Base-by-base conservation (phyloP, 2,329 filamentous ascomycete genomes). In the Fusarium sp. region DNA sequence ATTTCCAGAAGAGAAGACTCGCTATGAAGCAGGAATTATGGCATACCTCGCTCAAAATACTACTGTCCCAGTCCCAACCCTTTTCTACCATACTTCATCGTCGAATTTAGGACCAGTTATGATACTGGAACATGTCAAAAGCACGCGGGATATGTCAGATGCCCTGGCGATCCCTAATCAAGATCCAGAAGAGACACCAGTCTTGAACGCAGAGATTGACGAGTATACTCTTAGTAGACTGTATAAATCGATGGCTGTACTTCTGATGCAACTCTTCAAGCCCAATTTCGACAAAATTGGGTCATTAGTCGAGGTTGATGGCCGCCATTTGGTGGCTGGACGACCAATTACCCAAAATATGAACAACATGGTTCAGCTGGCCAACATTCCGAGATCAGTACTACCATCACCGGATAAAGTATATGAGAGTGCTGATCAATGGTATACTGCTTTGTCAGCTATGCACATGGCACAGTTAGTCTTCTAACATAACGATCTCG, bases 341-440 rank as follows among this genome's bases (percentile, higher is more conserved):
- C 76, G 81, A 26, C 82, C 83, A 6, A 57, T 85, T 7, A 82
- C 80, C 2, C 73, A 79, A 6, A 82, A 83, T 59, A 84, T 85
- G 81, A 84, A 81, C 60, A 78, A 83, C 40, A 71, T 82, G 48
- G 44, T 80, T 17, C 70, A 57, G 10, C 49, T 76, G 6, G 67
- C 71, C 40, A 75, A 73, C 33, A 68, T 55, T 18, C 52, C 52
- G 26, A 33, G 42, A n/a, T 26, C 27, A 33, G 27, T 49, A 10
- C 32, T 30, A 20, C 54, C 54, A 6, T 12, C 30, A 48, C 15
- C 40, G 46, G 32, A 26, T 26, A 70, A 61, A 9, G 79, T 73
- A 0, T 79, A 75, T 18, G 6, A 32, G 7, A 76, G 61, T 27
- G 75, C 80, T 3, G 78, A 80, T n/a, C 78, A 79, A 11, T 85